A percentile compares a stretch with the other conserved stretches of the same genome.
Conservation (phyloP, 2,329 filamentous ascomycete genomes). For the Talaromyces amestolkiae region DNA sequence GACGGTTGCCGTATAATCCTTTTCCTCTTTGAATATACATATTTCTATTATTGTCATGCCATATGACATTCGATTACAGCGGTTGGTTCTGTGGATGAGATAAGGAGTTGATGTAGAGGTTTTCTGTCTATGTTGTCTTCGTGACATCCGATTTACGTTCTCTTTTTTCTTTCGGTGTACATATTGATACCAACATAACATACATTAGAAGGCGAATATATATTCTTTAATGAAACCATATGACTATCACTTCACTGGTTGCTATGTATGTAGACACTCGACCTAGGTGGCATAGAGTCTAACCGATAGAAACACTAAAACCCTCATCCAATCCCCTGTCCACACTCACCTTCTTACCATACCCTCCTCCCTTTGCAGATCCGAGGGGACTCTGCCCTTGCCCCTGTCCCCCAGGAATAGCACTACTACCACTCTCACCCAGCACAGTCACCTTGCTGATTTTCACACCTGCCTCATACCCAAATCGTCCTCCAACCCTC, state of each 20-base stretch:
- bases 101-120: slow-evolving; percentile 11
- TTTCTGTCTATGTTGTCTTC: not conserved
- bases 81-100: not conserved
- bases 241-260: too few species aligned
- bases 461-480: slow-evolving; percentile 26
- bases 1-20: slow-evolving; percentile 4
- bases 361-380: not conserved
- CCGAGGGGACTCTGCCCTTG: not conserved
- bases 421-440: slow-evolving; percentile 19
- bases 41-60: not conserved
- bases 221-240: slow-evolving; percentile 1
- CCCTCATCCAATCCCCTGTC: not conserved
- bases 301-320: slow-evolving; percentile 16
- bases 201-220: slow-evolving; percentile 2
- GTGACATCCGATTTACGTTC: not conserved
- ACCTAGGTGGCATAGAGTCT: not conserved
- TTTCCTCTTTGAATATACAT: not conserved
- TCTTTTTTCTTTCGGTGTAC: not conserved
- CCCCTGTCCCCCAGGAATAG: too few species aligned
- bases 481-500: slow-evolving; percentile 31
- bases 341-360: slow-evolving; percentile 1
- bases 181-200: slow-evolving; percentile 15
- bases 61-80: not conserved
- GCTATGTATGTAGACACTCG: too few species aligned
- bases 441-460: slow-evolving; percentile 37